Base-by-base conservation (phyloP, 2,329 filamentous ascomycete genomes). In the Phaeosphaeria sp. region DNA sequence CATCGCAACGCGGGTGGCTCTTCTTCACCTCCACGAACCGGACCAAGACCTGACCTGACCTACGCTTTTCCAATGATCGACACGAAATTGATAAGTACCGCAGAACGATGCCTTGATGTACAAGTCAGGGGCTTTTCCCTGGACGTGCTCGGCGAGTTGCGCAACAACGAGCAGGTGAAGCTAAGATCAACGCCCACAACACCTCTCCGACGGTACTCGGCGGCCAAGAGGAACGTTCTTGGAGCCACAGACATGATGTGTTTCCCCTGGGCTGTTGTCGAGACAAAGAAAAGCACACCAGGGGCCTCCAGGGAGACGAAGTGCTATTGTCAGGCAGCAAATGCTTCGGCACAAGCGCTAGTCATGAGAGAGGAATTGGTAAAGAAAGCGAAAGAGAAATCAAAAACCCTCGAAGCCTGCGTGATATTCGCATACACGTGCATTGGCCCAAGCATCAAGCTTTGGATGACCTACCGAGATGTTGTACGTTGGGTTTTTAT, bases 321-420 rank as follows among this genome's bases (percentile, higher is more conserved):
- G 18, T 65, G 62, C 30, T 65, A 60, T 43, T 65, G 60, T 39
- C 60, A 65, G 51, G 62, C 59, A n/a, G 62, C 62, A 39, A 65
- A 65, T 51, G 62, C 56, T 18, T 60, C 58, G 24, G 59, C 62
- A 17, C 36, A 33, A 30, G 62, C 59, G 25, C 56, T 65, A 5
- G 47, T 27, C 4, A 33, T 63, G 49, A 27, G 57, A 43, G 62
- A 65, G 45, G 20, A 42, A 6, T 27, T 64, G 22, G 40, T 47
- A 20, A 17, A 33, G 39, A 46, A 30, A 7, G 44, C 51, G 8
- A 22, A n/a, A 18, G 53, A 55, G 11, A 27, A 18, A 13, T 42
- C 17, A 6, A n/a, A 20, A 2, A 44, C 42, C 20, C 22, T 33
- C 11, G 46, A 63, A 13, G 42, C 54, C 53, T 55, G 51, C 2